Evolutionary conservation across 257 asterid genomes (phyloP).

Genomic region (Cruciata laevipes): DNA sequence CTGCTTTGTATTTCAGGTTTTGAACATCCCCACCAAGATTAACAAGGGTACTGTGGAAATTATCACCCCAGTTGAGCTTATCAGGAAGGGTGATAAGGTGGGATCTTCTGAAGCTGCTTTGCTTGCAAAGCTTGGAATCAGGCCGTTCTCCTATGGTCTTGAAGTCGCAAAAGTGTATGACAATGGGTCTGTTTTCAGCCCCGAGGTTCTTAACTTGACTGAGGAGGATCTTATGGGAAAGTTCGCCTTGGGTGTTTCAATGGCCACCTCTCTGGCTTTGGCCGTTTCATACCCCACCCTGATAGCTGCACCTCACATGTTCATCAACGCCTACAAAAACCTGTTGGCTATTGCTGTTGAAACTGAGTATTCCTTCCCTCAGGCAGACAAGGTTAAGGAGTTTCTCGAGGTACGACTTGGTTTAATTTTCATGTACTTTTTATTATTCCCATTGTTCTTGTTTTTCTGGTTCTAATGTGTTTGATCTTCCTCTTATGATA

Average conservation of each 20-base stretch:
- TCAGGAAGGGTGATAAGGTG: constrained; percentile 94
- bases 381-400: constrained; percentile 85
- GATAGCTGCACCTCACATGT: constrained; percentile 93
- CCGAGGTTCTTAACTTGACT: constrained; percentile 69
- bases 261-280: constrained; percentile 62
- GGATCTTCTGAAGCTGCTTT: constrained; percentile 96
- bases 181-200: constrained; percentile 88
- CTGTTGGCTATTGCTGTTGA: constrained; percentile 64
- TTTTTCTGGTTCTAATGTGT: neutral
- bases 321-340: constrained; percentile 78
- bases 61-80: constrained; percentile 91
- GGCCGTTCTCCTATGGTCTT: constrained; percentile 94
- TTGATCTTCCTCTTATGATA: too few species aligned
- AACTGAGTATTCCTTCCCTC: constrained; percentile 78
- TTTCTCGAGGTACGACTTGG: constrained; percentile 48
- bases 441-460: too few species aligned
- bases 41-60: constrained; percentile 99
- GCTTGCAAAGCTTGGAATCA: constrained; percentile 83
- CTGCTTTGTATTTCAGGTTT: constrained; percentile 36
- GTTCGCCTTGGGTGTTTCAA: constrained; percentile 73
- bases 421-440: neutral
- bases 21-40: constrained; percentile 92
- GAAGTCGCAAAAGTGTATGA: constrained; percentile 67
- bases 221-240: constrained; percentile 78
- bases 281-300: constrained; percentile 83